phyloP scores from a whole-genome alignment of 2,329 filamentous ascomycete species.

The Dendryphion nanum region DNA sequence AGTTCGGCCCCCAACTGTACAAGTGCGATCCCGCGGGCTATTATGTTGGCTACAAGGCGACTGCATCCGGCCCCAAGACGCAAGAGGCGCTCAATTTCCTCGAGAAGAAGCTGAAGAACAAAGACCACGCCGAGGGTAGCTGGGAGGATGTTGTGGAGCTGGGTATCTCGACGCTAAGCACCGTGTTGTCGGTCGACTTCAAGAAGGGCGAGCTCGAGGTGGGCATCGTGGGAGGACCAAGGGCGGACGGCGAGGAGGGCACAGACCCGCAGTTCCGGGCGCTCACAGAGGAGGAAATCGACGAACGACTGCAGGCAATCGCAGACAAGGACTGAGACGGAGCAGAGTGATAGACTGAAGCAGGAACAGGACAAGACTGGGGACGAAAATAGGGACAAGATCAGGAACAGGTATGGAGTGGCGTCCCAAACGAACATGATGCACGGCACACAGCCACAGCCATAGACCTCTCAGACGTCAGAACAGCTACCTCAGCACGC shows the following conservation, averaged over 20 bases:
- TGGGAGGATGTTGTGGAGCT: constrained; percentile 99
- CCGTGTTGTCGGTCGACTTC: constrained; percentile 96
- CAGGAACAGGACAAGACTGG: constrained; percentile 17
- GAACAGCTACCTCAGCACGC: constrained; percentile 24
- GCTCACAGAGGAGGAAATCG: constrained; percentile 95
- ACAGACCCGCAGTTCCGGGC: constrained; percentile 77
- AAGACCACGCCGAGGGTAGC: constrained; percentile 84
- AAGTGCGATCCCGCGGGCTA: constrained; percentile 98
- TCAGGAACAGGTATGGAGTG: constrained; percentile 18
- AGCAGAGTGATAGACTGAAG: no score
- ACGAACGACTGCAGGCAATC: constrained; percentile 95
- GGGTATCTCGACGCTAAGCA: constrained; percentile 92
- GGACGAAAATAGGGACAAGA: constrained; percentile 24
- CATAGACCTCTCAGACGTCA: constrained; percentile 27
- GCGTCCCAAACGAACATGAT: constrained; percentile 2
- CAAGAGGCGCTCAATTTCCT: constrained; percentile 98
- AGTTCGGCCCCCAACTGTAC: constrained; percentile 91
- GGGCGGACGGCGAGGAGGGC: constrained; percentile 77
- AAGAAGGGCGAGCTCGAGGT: constrained; percentile 99
- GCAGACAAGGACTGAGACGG: constrained; percentile 93
- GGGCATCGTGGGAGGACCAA: constrained; percentile 90
- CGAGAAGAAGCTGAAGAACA: constrained; percentile 99
- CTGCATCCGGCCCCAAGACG: constrained; percentile 94
- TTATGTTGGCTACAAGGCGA: constrained; percentile 98
- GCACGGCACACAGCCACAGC: constrained; percentile 2